Conservation (phyloP, 306 rosid species). For the Begonia peltatifolia region DNA sequence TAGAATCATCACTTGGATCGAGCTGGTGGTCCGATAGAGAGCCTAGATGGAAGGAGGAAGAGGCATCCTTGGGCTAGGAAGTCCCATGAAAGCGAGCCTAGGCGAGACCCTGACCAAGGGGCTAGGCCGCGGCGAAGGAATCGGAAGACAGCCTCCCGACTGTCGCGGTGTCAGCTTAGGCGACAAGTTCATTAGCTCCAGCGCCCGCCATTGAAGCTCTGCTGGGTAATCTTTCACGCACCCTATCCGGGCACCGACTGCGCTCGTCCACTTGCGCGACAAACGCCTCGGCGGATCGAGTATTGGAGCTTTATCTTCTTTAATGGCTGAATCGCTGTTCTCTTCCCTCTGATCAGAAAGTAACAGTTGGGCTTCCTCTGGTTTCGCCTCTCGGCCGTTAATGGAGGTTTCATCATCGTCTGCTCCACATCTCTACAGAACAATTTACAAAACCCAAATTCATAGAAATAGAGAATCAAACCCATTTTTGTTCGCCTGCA, state of each 20-base stretch:
- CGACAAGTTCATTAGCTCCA: conserved; percentile 33
- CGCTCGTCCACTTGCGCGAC: conserved; percentile 36
- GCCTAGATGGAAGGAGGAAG: conserved; percentile 1
- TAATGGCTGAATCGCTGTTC: background rate
- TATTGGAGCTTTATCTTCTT: conserved; percentile 3
- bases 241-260: conserved; percentile 35
- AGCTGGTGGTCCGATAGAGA: too few species aligned
- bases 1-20: too few species aligned
- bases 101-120: conserved; percentile 33
- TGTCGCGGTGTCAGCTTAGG: conserved; percentile 13
- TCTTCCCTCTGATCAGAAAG: conserved; percentile 5
- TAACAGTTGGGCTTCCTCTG: conserved; percentile 2
- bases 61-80: conserved; percentile 25
- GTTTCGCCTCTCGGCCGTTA: background rate
- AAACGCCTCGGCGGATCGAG: conserved; percentile 19
- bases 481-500: too few species aligned
- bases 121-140: conserved; percentile 37
- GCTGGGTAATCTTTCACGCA: conserved; percentile 34
- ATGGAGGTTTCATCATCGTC: conserved; percentile 15
- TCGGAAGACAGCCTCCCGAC: conserved; percentile 6
- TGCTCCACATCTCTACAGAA: conserved; percentile 19
- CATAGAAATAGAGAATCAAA: too few species aligned
- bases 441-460: background rate
- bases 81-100: conserved; percentile 33
- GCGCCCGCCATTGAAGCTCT: conserved; percentile 20